phyloP scores from a whole-genome alignment of 2,329 filamentous ascomycete species.

The Xylaria digitata region DNA sequence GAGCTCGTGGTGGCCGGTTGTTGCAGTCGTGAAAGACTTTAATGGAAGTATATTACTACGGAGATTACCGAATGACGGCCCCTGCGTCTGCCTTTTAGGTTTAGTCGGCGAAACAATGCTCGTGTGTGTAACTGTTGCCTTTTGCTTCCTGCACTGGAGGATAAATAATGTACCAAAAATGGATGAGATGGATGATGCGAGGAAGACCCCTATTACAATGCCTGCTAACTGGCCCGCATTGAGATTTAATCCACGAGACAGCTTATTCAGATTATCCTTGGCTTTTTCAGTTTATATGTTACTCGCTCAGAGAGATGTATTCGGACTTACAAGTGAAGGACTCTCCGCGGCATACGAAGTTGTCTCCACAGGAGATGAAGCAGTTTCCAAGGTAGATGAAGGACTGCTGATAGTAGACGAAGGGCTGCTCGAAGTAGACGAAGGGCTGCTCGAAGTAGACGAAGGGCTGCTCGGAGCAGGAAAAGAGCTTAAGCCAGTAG shows the following conservation, averaged over 20 bases:
- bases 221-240: constrained; percentile 34
- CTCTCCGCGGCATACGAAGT: neutral
- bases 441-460: neutral
- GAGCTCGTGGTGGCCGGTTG: neutral
- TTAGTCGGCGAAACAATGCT: neutral
- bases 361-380: constrained; percentile 2
- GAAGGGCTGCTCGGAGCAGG: neutral
- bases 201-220: constrained; percentile 33
- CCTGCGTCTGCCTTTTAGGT: neutral
- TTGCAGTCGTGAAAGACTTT: neutral
- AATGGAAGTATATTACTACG: neutral
- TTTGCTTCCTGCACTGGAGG: constrained; percentile 34
- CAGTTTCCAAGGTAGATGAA: neutral
- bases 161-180: constrained; percentile 31
- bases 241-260: constrained; percentile 16
- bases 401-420: neutral
- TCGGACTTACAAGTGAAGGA: constrained; percentile 26
- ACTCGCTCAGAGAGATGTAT: neutral
- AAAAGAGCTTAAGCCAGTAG: neutral
- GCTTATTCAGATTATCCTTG: constrained; percentile 9
- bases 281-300: constrained; percentile 14
- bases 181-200: constrained; percentile 33
- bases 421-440: neutral
- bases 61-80: constrained; percentile 4
- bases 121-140: constrained; percentile 4